Percentiles rank a stretch among this genome's conserved stretches.
Evolutionary conservation across 169 alveolate genomes (phyloP).

Genomic region (Eimeria tenella): DNA sequence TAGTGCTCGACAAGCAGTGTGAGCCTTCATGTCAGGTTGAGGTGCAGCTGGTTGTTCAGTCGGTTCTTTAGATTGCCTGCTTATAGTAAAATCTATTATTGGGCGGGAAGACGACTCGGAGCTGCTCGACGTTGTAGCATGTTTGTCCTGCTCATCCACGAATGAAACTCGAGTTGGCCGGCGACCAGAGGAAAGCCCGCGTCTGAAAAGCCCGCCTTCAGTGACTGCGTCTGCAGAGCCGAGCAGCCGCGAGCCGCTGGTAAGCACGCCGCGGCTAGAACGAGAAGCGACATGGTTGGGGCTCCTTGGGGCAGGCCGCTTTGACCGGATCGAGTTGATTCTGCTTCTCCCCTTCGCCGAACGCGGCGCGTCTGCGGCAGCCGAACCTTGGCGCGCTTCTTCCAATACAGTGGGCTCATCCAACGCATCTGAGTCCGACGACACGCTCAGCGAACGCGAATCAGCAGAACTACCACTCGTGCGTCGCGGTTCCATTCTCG

Average conservation of each 20-base stretch:
- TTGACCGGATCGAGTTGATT: not conserved
- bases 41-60: not conserved
- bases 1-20: slow-evolving; percentile 11
- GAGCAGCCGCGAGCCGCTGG: slow-evolving; percentile 8
- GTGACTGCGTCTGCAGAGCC: not conserved
- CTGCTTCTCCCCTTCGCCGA: not conserved
- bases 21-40: not conserved
- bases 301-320: not conserved
- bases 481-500: not conserved
- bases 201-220: not conserved
- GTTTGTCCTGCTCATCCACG: not conserved
- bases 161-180: slow-evolving; percentile 51
- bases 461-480: not conserved
- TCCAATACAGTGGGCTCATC: slow-evolving; percentile 54
- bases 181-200: not conserved
- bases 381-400: slow-evolving; percentile 42
- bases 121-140: not conserved
- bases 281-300: not conserved
- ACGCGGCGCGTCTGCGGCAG: not conserved
- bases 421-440: slow-evolving; percentile 40
- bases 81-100: not conserved
- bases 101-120: not conserved
- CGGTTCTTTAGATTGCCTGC: not conserved
- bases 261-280: not conserved
- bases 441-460: slow-evolving; percentile 54